Base-by-base conservation (phyloP, 441 rosid species). In the Sinapis alba region DNA sequence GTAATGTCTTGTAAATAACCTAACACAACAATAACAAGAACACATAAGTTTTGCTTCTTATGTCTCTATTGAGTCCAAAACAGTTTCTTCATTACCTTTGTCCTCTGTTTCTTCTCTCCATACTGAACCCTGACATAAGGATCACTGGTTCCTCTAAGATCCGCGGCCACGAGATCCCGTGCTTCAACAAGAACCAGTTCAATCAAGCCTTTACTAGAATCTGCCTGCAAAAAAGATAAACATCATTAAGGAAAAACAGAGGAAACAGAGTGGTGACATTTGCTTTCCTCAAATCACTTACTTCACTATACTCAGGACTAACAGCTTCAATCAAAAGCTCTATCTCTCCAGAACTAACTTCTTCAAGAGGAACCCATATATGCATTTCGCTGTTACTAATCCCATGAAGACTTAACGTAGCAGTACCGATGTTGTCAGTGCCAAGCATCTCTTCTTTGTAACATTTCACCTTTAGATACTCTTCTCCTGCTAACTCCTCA, bases 131-230 rank as follows among this genome's bases (percentile, higher is more conserved):
- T 86, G 51, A 95, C 99, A 47, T 91, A 95, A 75, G 99, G 99
- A 83, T 95, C 99, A 65, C 99, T 95, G 18, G 99, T 95, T 69
- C 99, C 99, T 78, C 98, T 81, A 73, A 95, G 84, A 88, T 95
- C 99, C 8, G 98, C 99, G 6, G 95, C 99, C 58, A 90, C 71
- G 38, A 95, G 96, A 67, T 95, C 99, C 77, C 77, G 90, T 1
- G 91, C 99, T 81, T 95, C 98, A 28, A 95, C 72, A 60, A 95
- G 88, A 71, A 89, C 89, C 76, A 95, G 86, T 86, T 91, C 99
- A 56, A 95, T 80, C 93, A 86, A 91, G 24, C 99, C 97, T 76
- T 87, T 83, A 80, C 74, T 63, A 19, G 86, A 64, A 72, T 83
- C 85, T 45, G 67, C 72, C 83, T 80, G 63, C 21, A 2, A 50